Evolutionary conservation across 2,329 filamentous ascomycete genomes (phyloP), one percentile per base, ranked within the genome.

Genomic region (Elsinoe necatrix): DNA sequence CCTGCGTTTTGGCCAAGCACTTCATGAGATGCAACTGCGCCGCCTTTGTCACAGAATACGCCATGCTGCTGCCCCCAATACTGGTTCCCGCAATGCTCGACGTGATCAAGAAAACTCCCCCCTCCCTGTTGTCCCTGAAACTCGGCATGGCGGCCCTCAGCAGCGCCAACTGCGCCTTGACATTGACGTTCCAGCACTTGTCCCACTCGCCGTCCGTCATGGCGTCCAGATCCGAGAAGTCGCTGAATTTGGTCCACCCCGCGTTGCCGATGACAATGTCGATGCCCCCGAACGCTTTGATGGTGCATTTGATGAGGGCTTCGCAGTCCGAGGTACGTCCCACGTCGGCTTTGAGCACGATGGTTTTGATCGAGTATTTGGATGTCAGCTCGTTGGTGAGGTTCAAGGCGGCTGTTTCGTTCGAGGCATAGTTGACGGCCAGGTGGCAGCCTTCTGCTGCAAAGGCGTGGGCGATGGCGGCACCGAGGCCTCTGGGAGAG

Each of bases 221-320:
- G 11, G 78, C 78, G 61, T 83, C 72, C 11, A 85, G 71, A 63
- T 85, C 79, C 16, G 67, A 71, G 65, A 83, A 85, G 2, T 73
- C 71, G 23, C 76, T 72, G 61, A 84, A 79, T 59, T 78, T 79
- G 0, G 82, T 85, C 78, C 80, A 85, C 21, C 82, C 82, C 16
- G 85, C 86, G 68, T 93, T 93, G 1, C 85, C 86, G 64, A 92
- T 81, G 45, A 93, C 75, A 39, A 89, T 77, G 70, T 93, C 87
- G n/a, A 93, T 69, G 1, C 84, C 81, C 3, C 84, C 86, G 61
- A 89, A 75, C n/a, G 69, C 70, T 23, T 77, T 71, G 48, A 84
- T 75, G 1, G 81, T 79, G 43, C 84, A 77, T 16, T 77, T 70
- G 0, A 91, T 80, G 0, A 84, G 75, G 0, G 74, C 72, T 50